Percentiles rank a stretch among this genome's conserved stretches.
Evolutionary conservation across 2,329 filamentous ascomycete genomes (phyloP).

Genomic region (Didymella pomorum): DNA sequence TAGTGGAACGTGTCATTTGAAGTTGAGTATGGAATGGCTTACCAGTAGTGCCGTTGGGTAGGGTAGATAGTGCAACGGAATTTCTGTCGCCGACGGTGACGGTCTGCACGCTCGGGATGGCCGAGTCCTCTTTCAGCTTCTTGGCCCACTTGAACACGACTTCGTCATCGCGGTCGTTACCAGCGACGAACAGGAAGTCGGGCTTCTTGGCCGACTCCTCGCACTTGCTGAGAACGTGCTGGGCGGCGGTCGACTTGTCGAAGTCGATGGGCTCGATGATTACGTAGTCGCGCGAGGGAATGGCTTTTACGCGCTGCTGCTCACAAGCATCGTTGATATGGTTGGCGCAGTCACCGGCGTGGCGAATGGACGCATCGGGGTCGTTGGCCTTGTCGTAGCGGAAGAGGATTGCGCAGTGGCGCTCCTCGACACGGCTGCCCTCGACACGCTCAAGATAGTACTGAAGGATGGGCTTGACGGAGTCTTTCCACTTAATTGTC

Average conservation of each 20-base stretch:
- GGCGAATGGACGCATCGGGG: slow-evolving; percentile 74
- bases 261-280: slow-evolving; percentile 85
- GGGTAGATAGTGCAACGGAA: slow-evolving; percentile 83
- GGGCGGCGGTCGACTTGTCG: slow-evolving; percentile 85
- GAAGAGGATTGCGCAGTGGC: slow-evolving; percentile 91
- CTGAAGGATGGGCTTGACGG: slow-evolving; percentile 80
- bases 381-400: slow-evolving; percentile 87
- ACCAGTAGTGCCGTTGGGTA: slow-evolving; percentile 94
- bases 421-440: slow-evolving; percentile 85
- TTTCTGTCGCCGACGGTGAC: slow-evolving; percentile 87
- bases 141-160: slow-evolving; percentile 96
- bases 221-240: slow-evolving; percentile 69
- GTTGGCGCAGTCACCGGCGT: slow-evolving; percentile 88
- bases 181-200: slow-evolving; percentile 89
- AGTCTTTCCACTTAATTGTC: slow-evolving; percentile 80
- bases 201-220: slow-evolving; percentile 48
- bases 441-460: slow-evolving; percentile 93
- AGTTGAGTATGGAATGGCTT: slow-evolving; percentile 48
- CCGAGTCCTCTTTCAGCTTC: slow-evolving; percentile 65
- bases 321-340: slow-evolving; percentile 96
- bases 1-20: slow-evolving; percentile 12
- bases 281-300: slow-evolving; percentile 80
- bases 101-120: slow-evolving; percentile 71
- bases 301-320: slow-evolving; percentile 81
- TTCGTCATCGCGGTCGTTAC: slow-evolving; percentile 92